Percentiles rank a stretch among this genome's conserved stretches.
Conservation (phyloP, 768 basidiomycete genomes). For the Suillus placidus region DNA sequence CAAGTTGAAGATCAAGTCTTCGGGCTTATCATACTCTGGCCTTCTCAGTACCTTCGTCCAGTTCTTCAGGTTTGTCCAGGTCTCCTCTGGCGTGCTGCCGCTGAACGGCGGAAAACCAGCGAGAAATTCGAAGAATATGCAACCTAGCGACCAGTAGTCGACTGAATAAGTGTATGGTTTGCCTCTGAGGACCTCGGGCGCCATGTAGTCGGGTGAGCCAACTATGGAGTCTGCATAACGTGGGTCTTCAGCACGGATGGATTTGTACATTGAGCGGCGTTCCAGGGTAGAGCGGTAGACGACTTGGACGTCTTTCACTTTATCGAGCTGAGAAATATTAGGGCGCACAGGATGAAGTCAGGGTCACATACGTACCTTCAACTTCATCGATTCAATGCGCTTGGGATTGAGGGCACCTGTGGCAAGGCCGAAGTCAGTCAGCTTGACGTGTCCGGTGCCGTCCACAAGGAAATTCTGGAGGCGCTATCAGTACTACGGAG, state of each 20-base stretch:
- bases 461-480: constrained; percentile 94
- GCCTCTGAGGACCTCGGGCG: constrained; percentile 89
- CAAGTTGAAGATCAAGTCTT: constrained; percentile 96
- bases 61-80: constrained; percentile 98
- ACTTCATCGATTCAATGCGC: constrained; percentile 91
- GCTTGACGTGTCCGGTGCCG: constrained; percentile 92
- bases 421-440: constrained; percentile 97
- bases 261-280: constrained; percentile 91
- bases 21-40: constrained; percentile 93
- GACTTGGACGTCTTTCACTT: constrained; percentile 91
- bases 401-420: constrained; percentile 95
- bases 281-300: constrained; percentile 92
- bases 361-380: constrained; percentile 60
- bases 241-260: constrained; percentile 86
- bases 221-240: constrained; percentile 97
- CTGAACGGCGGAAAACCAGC: constrained; percentile 99
- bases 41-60: constrained; percentile 92
- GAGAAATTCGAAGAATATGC: constrained; percentile 96
- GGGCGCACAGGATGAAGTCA: constrained; percentile 1
- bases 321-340: constrained; percentile 69
- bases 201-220: constrained; percentile 98
- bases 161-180: constrained; percentile 96
- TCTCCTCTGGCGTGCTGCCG: constrained; percentile 93
- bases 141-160: constrained; percentile 98
- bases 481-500: constrained; percentile 3